A percentile compares a stretch with the other conserved stretches of the same genome.
Evolutionary conservation across 257 asterid species (phyloP).

Genomic region (Prunella vulgaris): DNA sequence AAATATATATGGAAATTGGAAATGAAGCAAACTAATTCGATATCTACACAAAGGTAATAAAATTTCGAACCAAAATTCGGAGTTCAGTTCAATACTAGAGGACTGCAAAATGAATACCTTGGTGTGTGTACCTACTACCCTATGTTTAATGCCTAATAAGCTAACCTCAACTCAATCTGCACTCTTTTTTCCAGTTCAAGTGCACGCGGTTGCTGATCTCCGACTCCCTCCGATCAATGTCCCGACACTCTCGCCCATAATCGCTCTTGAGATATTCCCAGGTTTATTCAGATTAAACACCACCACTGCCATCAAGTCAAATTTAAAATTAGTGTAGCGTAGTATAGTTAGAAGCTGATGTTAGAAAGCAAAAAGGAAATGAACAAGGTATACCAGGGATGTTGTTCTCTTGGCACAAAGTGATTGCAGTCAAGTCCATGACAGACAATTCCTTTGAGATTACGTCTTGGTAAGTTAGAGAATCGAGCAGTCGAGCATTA

Average conservation of each 20-base stretch:
- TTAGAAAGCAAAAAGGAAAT: neutral
- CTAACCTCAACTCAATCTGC: neutral
- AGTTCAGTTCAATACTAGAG: neutral
- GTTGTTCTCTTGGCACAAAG: conserved; percentile 95
- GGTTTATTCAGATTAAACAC: conserved; percentile 80
- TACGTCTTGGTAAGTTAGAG: conserved; percentile 74
- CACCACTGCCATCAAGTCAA: conserved; percentile 54
- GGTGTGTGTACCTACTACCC: neutral
- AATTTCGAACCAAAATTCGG: neutral
- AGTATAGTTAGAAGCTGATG: neutral
- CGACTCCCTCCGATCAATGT: conserved; percentile 59
- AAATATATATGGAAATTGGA: too few relatives aligned
- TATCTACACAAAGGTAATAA: neutral
- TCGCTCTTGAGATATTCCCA: conserved; percentile 82
- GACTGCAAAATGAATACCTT: neutral
- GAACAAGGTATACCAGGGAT: conserved; percentile 63
- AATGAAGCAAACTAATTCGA: neutral
- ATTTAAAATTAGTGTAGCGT: neutral
- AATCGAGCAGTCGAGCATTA: conserved; percentile 67
- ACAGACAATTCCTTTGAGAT: conserved; percentile 81
- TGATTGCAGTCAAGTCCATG: conserved; percentile 96
- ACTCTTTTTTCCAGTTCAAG: conserved; percentile 16
- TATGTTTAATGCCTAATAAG: neutral
- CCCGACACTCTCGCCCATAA: conserved; percentile 74
- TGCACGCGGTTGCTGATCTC: conserved; percentile 34